phyloP scores from a whole-genome alignment of 306 rosid species.

The Malus fusca region DNA sequence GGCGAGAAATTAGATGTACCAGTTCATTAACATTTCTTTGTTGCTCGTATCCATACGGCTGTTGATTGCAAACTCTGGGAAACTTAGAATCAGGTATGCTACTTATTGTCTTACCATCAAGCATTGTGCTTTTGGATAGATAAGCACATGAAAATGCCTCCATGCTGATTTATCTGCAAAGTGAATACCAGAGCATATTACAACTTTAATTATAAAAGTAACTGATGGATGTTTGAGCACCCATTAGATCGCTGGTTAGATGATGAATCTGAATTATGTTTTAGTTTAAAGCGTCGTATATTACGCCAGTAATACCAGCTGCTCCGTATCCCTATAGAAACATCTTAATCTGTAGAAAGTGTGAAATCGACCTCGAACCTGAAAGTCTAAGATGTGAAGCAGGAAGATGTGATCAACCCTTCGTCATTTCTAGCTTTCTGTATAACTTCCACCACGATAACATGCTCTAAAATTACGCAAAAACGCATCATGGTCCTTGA shows the following conservation, averaged over 20 bases:
- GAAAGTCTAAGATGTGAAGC: background rate
- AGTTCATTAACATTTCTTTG: constrained; percentile 71
- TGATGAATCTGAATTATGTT: background rate
- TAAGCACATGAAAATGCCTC: background rate
- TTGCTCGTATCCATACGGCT: constrained; percentile 84
- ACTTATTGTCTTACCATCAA: background rate
- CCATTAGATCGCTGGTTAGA: background rate
- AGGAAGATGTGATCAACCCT: background rate
- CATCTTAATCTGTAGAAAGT: background rate
- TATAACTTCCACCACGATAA: no score
- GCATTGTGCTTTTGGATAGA: background rate
- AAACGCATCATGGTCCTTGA: no score
- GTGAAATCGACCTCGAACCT: background rate
- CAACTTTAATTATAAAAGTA: no score
- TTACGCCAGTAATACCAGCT: background rate
- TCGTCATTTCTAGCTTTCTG: no score
- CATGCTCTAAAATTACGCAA: no score
- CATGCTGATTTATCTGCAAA: background rate
- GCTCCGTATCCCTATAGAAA: background rate
- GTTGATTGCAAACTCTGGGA: constrained; percentile 91
- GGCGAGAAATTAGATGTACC: constrained; percentile 74
- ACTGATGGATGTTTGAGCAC: background rate
- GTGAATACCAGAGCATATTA: background rate
- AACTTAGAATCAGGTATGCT: constrained; percentile 64
- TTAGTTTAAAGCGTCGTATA: background rate